Percentiles rank a stretch among this genome's conserved stretches.
These are phyloP conservation scores for Tetradesmus lagerheimii DNA, from an alignment of 139 green algal species.

Conservation along the genomic window DNA sequence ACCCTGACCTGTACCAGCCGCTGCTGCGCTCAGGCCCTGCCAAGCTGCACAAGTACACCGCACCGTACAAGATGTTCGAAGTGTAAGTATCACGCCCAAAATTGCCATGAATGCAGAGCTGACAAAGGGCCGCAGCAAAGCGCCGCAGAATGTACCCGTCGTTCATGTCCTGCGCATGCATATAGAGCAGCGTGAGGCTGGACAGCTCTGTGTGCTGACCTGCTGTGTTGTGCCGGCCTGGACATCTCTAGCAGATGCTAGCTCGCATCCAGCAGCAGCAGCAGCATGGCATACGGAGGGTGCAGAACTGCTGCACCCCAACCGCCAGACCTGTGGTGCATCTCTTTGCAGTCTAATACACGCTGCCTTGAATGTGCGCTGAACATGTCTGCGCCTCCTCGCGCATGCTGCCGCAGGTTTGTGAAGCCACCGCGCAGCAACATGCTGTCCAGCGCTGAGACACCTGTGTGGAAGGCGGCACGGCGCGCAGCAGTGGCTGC, in stretches of 20 bases:
- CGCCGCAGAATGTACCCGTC: not conserved
- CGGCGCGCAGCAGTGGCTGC: slow-evolving; percentile 28
- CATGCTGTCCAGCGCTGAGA: slow-evolving; percentile 23
- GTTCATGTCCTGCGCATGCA: not conserved
- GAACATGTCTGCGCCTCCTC: not conserved
- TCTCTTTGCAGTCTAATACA: not conserved
- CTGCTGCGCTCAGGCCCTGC: slow-evolving; percentile 5
- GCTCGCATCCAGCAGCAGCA: not conserved
- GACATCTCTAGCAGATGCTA: too few relatives aligned
- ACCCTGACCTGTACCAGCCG: slow-evolving; percentile 33
- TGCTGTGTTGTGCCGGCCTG: too few relatives aligned
- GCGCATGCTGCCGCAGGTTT: slow-evolving; percentile 19
- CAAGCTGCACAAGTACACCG: slow-evolving; percentile 41
- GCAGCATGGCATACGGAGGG: not conserved
- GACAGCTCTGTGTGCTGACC: not conserved
- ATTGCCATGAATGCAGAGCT: not conserved
- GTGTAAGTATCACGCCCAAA: not conserved
- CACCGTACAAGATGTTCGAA: slow-evolving; percentile 45
- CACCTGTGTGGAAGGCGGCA: not conserved
- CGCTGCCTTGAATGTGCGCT: not conserved
- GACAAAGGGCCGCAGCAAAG: too few relatives aligned
- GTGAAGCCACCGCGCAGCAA: slow-evolving; percentile 10
- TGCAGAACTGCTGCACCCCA: not conserved
- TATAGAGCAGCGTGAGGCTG: not conserved
- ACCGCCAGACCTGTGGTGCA: too few relatives aligned